These are phyloP conservation scores for Fusarium udum DNA, from an alignment of 2,329 filamentous ascomycete species.

Conservation along the genomic window DNA sequence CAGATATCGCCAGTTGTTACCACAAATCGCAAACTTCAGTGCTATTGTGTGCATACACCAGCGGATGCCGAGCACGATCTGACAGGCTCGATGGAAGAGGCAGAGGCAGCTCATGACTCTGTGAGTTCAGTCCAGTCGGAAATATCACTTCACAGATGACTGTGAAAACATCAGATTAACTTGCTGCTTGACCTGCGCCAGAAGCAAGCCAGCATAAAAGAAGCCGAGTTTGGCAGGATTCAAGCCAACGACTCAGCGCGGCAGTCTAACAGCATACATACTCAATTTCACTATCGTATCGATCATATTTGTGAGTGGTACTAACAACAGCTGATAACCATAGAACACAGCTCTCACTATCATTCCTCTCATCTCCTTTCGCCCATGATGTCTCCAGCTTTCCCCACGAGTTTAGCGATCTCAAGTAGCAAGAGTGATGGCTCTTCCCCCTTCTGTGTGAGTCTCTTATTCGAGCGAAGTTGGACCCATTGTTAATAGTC, in stretches of 20 bases:
- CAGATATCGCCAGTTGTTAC: background rate
- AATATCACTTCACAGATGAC: no score
- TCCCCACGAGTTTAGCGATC: accelerated
- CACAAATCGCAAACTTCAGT: background rate
- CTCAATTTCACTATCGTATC: background rate
- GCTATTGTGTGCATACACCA: background rate
- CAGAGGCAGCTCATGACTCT: background rate
- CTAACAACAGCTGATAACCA: accelerated
- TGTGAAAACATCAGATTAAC: background rate
- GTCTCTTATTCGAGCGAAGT: accelerated
- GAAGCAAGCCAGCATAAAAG: background rate
- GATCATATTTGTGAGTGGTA: background rate
- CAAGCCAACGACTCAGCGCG: no score
- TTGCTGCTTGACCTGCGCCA: background rate
- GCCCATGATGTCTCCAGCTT: background rate
- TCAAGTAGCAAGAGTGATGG: accelerated
- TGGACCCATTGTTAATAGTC: background rate
- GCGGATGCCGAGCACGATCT: background rate
- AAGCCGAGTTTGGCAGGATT: accelerated
- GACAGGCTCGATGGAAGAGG: accelerated
- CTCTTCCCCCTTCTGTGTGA: background rate
- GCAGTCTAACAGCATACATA: background rate
- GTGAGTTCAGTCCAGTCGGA: accelerated
- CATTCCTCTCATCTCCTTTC: background rate
- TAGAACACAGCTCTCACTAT: background rate